Evolutionary conservation across 108 stramenopile species (phyloP).

Genomic region (Skeletonema tropicum): DNA sequence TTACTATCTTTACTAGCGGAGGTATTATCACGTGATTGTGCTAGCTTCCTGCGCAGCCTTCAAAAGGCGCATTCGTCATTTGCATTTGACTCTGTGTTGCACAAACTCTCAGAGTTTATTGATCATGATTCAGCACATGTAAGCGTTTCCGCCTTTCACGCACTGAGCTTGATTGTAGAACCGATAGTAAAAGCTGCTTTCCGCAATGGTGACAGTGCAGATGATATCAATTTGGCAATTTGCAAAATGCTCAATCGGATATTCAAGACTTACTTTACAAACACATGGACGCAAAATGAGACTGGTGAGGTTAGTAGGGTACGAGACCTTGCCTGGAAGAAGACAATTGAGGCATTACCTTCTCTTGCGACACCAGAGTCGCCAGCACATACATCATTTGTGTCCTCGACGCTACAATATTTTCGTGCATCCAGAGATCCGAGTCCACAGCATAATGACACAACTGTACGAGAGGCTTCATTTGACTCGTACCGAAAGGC

Average conservation of each 20-base stretch:
- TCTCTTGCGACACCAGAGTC: neutral
- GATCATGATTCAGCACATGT: slow-evolving; percentile 35
- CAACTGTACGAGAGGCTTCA: no score
- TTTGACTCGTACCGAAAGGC: no score
- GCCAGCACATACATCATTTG: neutral
- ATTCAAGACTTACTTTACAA: slow-evolving; percentile 27
- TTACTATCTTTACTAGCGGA: slow-evolving; percentile 50
- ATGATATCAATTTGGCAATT: slow-evolving; percentile 5
- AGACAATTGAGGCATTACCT: neutral
- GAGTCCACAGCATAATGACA: no score
- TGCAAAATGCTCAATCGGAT: slow-evolving; percentile 23
- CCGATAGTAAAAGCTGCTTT: slow-evolving; percentile 20
- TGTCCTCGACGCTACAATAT: neutral
- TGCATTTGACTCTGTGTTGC: slow-evolving; percentile 24
- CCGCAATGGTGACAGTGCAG: neutral
- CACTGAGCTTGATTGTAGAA: slow-evolving; percentile 29
- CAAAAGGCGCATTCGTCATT: slow-evolving; percentile 4
- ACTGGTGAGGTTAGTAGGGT: neutral
- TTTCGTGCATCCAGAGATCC: no score
- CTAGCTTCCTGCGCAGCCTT: slow-evolving; percentile 5
- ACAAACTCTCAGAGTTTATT: slow-evolving; percentile 35
- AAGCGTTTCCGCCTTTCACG: slow-evolving; percentile 33
- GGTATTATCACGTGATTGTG: slow-evolving; percentile 18
- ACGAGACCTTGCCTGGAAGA: slow-evolving; percentile 37
- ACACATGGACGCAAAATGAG: neutral